phyloP scores from a whole-genome alignment of 257 asterid genomes.

The Asclepias syriaca region DNA sequence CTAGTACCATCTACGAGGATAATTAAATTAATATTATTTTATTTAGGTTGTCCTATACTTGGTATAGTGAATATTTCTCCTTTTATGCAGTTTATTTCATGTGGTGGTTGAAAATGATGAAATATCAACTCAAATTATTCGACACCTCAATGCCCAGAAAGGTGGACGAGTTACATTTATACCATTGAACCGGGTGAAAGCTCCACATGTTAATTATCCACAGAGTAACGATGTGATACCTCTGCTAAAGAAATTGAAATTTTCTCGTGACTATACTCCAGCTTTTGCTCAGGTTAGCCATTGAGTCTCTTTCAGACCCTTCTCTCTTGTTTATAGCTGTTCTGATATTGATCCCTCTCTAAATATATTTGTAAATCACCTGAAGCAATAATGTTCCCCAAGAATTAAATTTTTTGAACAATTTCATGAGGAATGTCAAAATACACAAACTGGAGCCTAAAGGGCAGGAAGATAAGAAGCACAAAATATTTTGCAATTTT shows the following conservation, averaged over 20 bases:
- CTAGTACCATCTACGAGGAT: not conserved
- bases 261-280: constrained; percentile 41
- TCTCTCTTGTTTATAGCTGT: constrained; percentile 12
- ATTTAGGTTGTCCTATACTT: constrained; percentile 7
- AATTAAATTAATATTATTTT: not conserved
- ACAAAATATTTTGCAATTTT: not conserved
- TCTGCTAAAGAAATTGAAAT: constrained; percentile 68
- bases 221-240: constrained; percentile 84
- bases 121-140: constrained; percentile 77
- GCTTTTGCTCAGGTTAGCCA: constrained; percentile 86
- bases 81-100: constrained; percentile 70
- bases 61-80: constrained; percentile 13
- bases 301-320: constrained; percentile 1
- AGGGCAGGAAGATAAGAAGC: not conserved
- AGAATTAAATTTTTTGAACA: not conserved
- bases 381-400: not conserved
- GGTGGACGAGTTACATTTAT: constrained; percentile 98
- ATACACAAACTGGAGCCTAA: not conserved
- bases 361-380: not conserved
- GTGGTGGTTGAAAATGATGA: constrained; percentile 94
- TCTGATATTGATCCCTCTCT: not conserved
- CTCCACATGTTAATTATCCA: constrained; percentile 75
- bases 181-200: constrained; percentile 91
- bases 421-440: not conserved
- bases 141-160: constrained; percentile 89